phyloP scores from a whole-genome alignment of 139 green algal genomes.

The Picochlorum sp. region DNA sequence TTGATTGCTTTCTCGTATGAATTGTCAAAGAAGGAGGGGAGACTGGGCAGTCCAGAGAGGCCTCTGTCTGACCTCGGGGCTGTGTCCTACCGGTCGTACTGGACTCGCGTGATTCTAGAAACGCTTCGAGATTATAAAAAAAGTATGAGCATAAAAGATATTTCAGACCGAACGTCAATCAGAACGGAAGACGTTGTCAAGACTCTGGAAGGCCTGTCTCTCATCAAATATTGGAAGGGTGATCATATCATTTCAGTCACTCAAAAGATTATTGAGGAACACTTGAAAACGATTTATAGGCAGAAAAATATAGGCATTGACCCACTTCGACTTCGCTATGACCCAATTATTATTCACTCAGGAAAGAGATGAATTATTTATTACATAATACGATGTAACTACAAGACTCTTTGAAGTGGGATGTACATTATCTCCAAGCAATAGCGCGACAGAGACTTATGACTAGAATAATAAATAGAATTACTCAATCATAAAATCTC shows the following conservation, averaged over 20 bases:
- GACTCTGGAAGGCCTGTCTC: constrained; percentile 70
- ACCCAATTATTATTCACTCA: constrained; percentile 7
- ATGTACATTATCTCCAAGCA: too few relatives aligned
- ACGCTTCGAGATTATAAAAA: constrained; percentile 61
- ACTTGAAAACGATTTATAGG: constrained; percentile 8
- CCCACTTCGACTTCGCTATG: constrained; percentile 36
- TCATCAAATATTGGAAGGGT: constrained; percentile 78
- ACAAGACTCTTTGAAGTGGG: too few relatives aligned
- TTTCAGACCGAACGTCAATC: constrained; percentile 83
- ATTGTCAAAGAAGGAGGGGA: constrained; percentile 90
- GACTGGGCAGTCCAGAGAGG: constrained; percentile 80
- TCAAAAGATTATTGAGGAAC: constrained; percentile 46
- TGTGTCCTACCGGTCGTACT: constrained; percentile 93
- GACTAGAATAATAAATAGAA: too few relatives aligned
- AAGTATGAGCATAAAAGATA: constrained; percentile 83
- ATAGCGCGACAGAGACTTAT: too few relatives aligned
- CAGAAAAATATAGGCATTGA: constrained; percentile 38
- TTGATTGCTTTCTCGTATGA: constrained; percentile 98
- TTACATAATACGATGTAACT: too few relatives aligned
- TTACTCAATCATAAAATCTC: constrained; percentile 23
- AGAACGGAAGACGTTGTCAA: constrained; percentile 88
- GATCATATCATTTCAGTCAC: constrained; percentile 55
- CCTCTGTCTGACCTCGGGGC: constrained; percentile 92
- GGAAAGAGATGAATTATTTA: neutral
- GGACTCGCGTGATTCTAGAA: constrained; percentile 82